Evolutionary conservation across 2,329 filamentous ascomycete genomes (phyloP), one percentile per base, ranked within the genome.

Genomic region (Fusarium avenaceum): DNA sequence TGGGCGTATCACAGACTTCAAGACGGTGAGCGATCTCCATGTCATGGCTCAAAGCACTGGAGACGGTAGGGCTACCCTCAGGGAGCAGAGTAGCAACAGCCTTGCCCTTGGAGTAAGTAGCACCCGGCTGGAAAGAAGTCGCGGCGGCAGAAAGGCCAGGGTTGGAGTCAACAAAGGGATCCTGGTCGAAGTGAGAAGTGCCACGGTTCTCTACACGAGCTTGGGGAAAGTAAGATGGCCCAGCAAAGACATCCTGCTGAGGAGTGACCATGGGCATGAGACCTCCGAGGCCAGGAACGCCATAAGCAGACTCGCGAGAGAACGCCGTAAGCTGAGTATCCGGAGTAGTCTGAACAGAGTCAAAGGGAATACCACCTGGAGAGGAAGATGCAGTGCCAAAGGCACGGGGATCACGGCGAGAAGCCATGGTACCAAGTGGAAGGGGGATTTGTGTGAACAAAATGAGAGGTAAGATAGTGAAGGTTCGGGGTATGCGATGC

Each of bases 261-360:
- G 33, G 15, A n/a, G 33, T 9, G 7, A 38, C 15, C 8, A 17
- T 38, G 33, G 33, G 15, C 32, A 35, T 35, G 17, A n/a, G 3
- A 6, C 30, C 30, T 14, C 14, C 13, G 30, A 33, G 10, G 30
- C 19, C 74, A 70, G 30, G 75, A 65, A 22, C 7, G 17, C 33
- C 17, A 9, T 15, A 38, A 17, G 17, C 2, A n/a, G 33, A 17
- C 40, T 87, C 86, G 17, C 87, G 88, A 6, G 89, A 91, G 74
- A 91, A 90, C 7, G 85, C 80, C 7, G 89, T 89, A 42, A 90
- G 69, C 49, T 85, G 86, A 9, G 89, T 90, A 60, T 90, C 88
- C 0, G 90, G 89, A 7, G 90, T 92, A 17, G 84, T 86, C 69
- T 87, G 84, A 72, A 83, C 84, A 13, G 89, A 90, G 51, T 87